phyloP scores from a whole-genome alignment of 805 yeast species.

The Pichia exigua region DNA sequence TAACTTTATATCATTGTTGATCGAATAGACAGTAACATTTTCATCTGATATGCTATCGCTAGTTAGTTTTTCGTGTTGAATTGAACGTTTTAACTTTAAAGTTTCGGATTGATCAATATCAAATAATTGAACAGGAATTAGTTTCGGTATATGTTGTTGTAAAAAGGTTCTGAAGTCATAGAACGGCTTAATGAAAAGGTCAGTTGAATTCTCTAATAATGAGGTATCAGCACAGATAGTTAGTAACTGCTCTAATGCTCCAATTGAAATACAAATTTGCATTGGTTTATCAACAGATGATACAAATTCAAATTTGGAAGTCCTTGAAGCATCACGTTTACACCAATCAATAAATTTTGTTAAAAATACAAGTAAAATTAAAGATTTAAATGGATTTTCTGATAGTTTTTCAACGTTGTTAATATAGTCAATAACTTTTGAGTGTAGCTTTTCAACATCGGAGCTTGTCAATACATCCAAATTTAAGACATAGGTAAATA shows the following conservation, averaged over 20 bases:
- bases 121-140: constrained; percentile 43
- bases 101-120: constrained; percentile 42
- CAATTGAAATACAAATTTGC: constrained; percentile 49
- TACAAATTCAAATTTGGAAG: constrained; percentile 40
- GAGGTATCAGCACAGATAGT: constrained; percentile 54
- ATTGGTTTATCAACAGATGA: constrained; percentile 46
- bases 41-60: constrained; percentile 27
- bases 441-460: constrained; percentile 33
- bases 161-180: constrained; percentile 61
- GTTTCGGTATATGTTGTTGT: constrained; percentile 57
- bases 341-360: constrained; percentile 63
- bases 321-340: constrained; percentile 38
- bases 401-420: constrained; percentile 35
- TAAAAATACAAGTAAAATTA: constrained; percentile 43
- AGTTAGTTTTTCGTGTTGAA: constrained; percentile 21
- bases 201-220: constrained; percentile 7
- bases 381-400: constrained; percentile 40
- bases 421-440: constrained; percentile 29
- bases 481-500: constrained; percentile 38
- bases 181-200: constrained; percentile 25
- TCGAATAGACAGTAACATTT: constrained; percentile 20
- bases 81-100: constrained; percentile 24
- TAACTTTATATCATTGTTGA: constrained; percentile 15
- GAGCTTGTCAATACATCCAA: constrained; percentile 30
- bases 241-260: constrained; percentile 64